These are phyloP conservation scores for Lichtheimia ornata DNA, from an alignment of 371 early-diverging fungal species.

Conservation along the genomic window DNA sequence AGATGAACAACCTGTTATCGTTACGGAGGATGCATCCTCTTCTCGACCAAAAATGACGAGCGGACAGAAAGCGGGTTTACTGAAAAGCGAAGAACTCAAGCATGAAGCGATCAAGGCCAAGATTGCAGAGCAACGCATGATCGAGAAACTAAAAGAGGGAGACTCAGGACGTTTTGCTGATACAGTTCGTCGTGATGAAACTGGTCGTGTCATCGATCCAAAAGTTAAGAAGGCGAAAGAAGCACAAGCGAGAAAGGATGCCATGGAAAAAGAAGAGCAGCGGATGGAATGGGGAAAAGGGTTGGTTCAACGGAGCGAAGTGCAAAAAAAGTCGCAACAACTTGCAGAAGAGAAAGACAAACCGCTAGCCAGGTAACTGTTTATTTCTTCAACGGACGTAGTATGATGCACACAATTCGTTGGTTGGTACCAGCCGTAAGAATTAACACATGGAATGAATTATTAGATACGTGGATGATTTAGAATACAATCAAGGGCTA, in stretches of 20 bases:
- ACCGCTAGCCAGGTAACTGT: constrained; percentile 60
- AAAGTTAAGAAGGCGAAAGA: constrained; percentile 66
- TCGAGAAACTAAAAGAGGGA: constrained; percentile 32
- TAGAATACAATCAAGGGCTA: constrained; percentile 62
- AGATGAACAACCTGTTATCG: constrained; percentile 52
- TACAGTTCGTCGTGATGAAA: constrained; percentile 78
- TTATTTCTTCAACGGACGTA: too few relatives aligned
- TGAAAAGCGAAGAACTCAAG: constrained; percentile 51
- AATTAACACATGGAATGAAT: background rate
- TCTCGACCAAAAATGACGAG: constrained; percentile 47
- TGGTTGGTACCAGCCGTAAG: too few relatives aligned
- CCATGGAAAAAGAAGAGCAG: constrained; percentile 66
- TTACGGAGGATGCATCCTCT: constrained; percentile 26
- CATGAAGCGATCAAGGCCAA: constrained; percentile 51
- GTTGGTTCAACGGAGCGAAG: constrained; percentile 65
- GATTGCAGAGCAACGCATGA: constrained; percentile 29
- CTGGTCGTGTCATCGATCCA: constrained; percentile 73
- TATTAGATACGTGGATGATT: constrained; percentile 63
- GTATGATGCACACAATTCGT: too few relatives aligned
- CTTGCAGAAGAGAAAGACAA: constrained; percentile 61
- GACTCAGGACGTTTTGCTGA: constrained; percentile 55
- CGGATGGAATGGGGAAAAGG: constrained; percentile 82
- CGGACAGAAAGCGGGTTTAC: constrained; percentile 58
- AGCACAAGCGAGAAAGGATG: constrained; percentile 52
- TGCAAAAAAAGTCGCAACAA: constrained; percentile 44